These are phyloP conservation scores for Mycosarcoma mackinlayi DNA, from an alignment of 1,284 basidiomycete species.

Conservation along the genomic window DNA sequence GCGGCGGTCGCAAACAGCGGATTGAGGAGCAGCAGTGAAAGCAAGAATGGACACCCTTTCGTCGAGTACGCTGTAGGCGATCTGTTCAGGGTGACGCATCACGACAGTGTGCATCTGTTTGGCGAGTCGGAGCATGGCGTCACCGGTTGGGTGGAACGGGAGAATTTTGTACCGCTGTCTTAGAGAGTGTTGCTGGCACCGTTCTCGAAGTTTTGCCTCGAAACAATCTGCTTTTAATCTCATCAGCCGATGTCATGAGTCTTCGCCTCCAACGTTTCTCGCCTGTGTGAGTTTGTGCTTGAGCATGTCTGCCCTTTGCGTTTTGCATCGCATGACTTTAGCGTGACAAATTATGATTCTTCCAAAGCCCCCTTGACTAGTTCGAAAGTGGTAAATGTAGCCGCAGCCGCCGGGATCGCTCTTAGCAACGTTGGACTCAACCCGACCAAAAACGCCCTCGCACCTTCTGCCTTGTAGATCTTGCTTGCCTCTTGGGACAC, in stretches of 20 bases:
- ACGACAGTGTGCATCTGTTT: slow-evolving; percentile 34
- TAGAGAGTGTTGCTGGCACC: too few species aligned
- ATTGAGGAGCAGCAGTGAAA: background rate
- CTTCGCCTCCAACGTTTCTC: background rate
- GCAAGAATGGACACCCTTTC: slow-evolving; percentile 36
- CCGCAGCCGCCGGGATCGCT: slow-evolving; percentile 57
- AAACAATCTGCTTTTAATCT: background rate
- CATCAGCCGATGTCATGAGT: too few species aligned
- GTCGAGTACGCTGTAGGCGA: slow-evolving; percentile 51
- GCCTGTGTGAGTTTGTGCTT: background rate
- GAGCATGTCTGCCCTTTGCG: background rate
- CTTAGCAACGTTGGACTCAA: slow-evolving; percentile 53
- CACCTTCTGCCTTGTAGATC: slow-evolving; percentile 33
- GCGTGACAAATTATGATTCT: background rate
- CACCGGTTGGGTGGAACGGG: slow-evolving; percentile 50
- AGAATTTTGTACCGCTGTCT: slow-evolving; percentile 39
- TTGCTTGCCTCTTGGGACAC: slow-evolving; percentile 29
- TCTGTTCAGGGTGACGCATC: slow-evolving; percentile 38
- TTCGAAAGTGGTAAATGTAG: slow-evolving; percentile 59
- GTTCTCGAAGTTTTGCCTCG: too few species aligned
- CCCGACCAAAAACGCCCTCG: slow-evolving; percentile 42
- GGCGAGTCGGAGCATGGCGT: slow-evolving; percentile 39
- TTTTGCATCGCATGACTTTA: background rate
- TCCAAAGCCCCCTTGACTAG: slow-evolving; percentile 48
- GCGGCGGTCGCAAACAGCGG: slow-evolving; percentile 43